These are phyloP conservation scores for Claviceps digitariae DNA, from an alignment of 2,329 filamentous ascomycete genomes.

Conservation along the genomic window DNA sequence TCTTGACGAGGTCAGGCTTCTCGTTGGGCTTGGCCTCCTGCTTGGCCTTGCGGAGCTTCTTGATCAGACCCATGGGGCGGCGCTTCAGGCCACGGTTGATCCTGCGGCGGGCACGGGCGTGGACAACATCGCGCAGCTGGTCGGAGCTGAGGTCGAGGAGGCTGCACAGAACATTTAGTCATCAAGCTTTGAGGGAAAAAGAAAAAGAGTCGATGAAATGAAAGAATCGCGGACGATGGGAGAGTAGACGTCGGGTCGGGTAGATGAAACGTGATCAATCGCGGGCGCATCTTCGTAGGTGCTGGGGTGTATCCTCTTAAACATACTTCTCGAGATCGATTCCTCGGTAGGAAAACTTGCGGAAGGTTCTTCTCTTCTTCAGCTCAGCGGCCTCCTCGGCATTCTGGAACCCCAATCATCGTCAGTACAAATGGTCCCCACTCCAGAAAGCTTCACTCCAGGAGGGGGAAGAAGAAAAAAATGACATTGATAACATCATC, in stretches of 20 bases:
- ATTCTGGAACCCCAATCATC: slow-evolving; percentile 45
- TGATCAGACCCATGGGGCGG: slow-evolving; percentile 99
- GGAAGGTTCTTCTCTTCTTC: slow-evolving; percentile 99
- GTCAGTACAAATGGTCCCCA: slow-evolving; percentile 14
- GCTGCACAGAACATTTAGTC: slow-evolving; percentile 37
- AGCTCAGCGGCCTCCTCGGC: slow-evolving; percentile 97
- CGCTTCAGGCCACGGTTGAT: slow-evolving; percentile 99
- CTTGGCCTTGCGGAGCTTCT: slow-evolving; percentile 99
- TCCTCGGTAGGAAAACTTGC: slow-evolving; percentile 99
- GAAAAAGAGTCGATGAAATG: background rate
- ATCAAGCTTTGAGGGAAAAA: background rate
- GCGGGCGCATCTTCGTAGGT: background rate
- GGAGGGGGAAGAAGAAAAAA: background rate
- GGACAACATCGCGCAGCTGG: slow-evolving; percentile 97
- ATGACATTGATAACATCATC: background rate
- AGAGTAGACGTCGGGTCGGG: background rate
- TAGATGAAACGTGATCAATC: background rate
- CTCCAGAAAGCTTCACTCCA: too few relatives aligned
- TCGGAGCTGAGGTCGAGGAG: slow-evolving; percentile 98
- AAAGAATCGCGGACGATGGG: background rate
- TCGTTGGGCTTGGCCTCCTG: slow-evolving; percentile 98
- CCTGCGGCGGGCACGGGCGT: slow-evolving; percentile 93
- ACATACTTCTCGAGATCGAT: slow-evolving; percentile 99
- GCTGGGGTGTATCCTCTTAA: slow-evolving; percentile 6
- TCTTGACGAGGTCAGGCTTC: slow-evolving; percentile 99